Base-by-base conservation (phyloP, 139 green algal species). In the Chlorella ohadii region DNA sequence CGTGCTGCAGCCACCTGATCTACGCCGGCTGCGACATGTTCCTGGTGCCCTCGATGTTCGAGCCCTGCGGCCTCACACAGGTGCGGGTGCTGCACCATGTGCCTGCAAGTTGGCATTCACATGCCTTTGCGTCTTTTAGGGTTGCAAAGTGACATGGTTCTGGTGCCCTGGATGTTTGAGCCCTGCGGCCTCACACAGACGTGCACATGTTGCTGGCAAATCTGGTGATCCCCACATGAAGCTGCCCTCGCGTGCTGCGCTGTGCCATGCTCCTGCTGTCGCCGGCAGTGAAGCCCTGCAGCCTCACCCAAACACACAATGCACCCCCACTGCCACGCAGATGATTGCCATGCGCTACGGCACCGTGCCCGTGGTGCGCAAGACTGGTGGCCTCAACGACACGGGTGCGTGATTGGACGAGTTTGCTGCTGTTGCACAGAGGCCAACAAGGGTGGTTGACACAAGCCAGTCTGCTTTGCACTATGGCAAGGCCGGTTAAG, bases 91-190 rank as follows among this genome's bases (percentile, higher is more conserved):
- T 2, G 16, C 38, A 3, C n/a, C n/a, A n/a, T n/a, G n/a, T n/a
- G n/a, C n/a, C 11, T 6, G 11, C 6, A 55, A 11, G 44, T 6
- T 55, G 44, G 44, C 44, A 55, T 55, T 55, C 7, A n/a, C n/a
- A n/a, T n/a, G n/a, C n/a, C n/a, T n/a, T n/a, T n/a, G n/a, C n/a
- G n/a, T n/a, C n/a, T n/a, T n/a, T n/a, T n/a, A n/a, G n/a, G n/a
- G n/a, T n/a, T n/a, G n/a, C n/a, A n/a, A n/a, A n/a, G n/a, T n/a
- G 97, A 99, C 88, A 92, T 99, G 68, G 94, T 99, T 85, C 86
- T 98, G 66, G 97, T 99, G 79, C 97, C 97, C 1, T 98, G 93
- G 78, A 98, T 99, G 86, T 99, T 99, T 78, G 95, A 98, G 87
- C 94, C 94, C 9, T 97, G 95, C 85, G 95, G 95, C 9, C 91